phyloP scores from a whole-genome alignment of 2,329 filamentous ascomycete species.

The Xylariaceae sp. region DNA sequence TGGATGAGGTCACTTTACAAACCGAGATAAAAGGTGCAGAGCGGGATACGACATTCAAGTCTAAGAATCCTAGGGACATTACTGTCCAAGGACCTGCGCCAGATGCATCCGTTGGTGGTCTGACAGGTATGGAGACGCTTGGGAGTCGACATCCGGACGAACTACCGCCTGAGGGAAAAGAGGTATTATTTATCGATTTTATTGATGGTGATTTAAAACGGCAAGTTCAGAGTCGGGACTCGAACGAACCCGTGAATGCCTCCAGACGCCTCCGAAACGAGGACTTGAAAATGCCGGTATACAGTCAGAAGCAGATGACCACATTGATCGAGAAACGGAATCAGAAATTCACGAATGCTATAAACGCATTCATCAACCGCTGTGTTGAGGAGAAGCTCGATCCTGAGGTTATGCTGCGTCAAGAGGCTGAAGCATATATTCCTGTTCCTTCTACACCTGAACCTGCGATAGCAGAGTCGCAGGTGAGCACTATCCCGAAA shows the following conservation, averaged over 20 bases:
- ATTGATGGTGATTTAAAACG: conserved; percentile 85
- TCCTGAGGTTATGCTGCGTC: conserved; percentile 59
- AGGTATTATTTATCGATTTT: conserved; percentile 88
- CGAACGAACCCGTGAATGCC: conserved; percentile 64
- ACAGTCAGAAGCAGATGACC: conserved; percentile 87
- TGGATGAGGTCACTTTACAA: conserved; percentile 78
- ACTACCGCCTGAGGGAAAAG: conserved; percentile 40
- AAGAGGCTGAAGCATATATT: conserved; percentile 54
- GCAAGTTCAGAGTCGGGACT: conserved; percentile 66
- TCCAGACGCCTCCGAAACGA: conserved; percentile 67
- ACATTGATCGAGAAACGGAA: conserved; percentile 86
- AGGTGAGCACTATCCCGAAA: conserved; percentile 51
- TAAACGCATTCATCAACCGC: conserved; percentile 70
- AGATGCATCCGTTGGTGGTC: conserved; percentile 53
- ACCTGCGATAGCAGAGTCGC: conserved; percentile 29
- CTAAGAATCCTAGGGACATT: conserved; percentile 47
- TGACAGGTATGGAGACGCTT: conserved; percentile 45
- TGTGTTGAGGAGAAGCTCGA: conserved; percentile 62
- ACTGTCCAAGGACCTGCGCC: conserved; percentile 45
- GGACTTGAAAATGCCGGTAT: conserved; percentile 85
- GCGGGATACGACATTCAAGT: conserved; percentile 59
- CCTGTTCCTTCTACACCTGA: conserved; percentile 51
- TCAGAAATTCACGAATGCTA: conserved; percentile 69
- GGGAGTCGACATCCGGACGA: conserved; percentile 32
- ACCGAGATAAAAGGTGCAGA: conserved; percentile 68